phyloP scores from a whole-genome alignment of 805 yeast species.

The Saccharomycopsis capsularis region DNA sequence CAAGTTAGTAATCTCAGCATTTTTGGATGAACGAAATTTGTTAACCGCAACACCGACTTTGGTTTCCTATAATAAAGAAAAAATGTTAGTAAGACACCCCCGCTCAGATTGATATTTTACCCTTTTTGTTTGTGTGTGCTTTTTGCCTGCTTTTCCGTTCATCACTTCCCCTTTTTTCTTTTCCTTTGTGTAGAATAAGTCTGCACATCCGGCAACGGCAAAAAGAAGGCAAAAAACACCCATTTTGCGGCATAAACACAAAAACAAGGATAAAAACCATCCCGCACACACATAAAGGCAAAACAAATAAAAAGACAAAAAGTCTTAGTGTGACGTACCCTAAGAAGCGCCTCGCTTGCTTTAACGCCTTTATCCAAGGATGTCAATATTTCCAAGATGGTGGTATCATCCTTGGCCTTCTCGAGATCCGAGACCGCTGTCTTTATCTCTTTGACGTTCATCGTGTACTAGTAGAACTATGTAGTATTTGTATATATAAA shows the following conservation, averaged over 20 bases:
- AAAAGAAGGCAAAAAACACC: too few relatives aligned
- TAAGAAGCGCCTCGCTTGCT: conserved; percentile 78
- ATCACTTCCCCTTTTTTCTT: too few relatives aligned
- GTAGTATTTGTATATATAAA: too few relatives aligned
- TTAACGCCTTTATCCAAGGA: conserved; percentile 61
- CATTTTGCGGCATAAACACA: neutral
- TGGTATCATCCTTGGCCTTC: conserved; percentile 57
- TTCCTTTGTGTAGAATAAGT: too few relatives aligned
- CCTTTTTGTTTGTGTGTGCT: too few relatives aligned
- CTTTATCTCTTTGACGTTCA: conserved; percentile 71
- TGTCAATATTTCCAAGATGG: conserved; percentile 59
- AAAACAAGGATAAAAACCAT: too few relatives aligned
- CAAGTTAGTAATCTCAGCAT: conserved; percentile 56
- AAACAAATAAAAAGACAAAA: too few relatives aligned
- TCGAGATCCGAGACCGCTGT: conserved; percentile 67
- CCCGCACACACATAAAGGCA: neutral
- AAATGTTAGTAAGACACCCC: neutral
- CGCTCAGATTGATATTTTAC: too few relatives aligned
- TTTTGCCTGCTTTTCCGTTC: too few relatives aligned
- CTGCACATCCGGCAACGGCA: too few relatives aligned
- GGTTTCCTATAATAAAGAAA: conserved; percentile 48
- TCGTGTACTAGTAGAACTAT: conserved; percentile 24
- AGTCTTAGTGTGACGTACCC: conserved; percentile 46
- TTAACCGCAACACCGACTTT: conserved; percentile 97
- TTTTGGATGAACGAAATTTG: conserved; percentile 64